A percentile compares a stretch with the other conserved stretches of the same genome.
Conservation (phyloP, 2,329 filamentous ascomycete genomes). For the Fonsecaea erecta region DNA sequence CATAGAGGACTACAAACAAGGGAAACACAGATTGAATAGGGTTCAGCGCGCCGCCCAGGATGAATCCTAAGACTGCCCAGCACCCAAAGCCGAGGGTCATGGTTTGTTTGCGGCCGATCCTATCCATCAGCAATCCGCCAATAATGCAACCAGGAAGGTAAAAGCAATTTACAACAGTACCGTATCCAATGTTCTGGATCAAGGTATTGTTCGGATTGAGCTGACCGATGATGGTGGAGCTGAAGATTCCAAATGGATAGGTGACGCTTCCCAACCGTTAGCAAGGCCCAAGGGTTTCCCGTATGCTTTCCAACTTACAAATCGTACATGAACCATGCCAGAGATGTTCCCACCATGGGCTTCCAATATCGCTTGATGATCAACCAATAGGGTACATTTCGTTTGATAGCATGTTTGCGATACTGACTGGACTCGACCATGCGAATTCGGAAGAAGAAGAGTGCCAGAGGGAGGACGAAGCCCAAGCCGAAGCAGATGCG, state of each 20-base stretch:
- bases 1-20: conserved; percentile 58
- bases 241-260: conserved; percentile 59
- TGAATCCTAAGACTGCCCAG: conserved; percentile 52
- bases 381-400: conserved; percentile 57
- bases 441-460: conserved; percentile 72
- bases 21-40: conserved; percentile 55
- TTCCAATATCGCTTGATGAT: conserved; percentile 70
- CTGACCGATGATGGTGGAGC: conserved; percentile 56
- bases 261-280: conserved; percentile 39
- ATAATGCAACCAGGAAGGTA: conserved; percentile 56
- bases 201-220: conserved; percentile 50
- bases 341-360: conserved; percentile 54
- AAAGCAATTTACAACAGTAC: conserved; percentile 57
- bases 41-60: conserved; percentile 52
- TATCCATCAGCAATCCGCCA: conserved; percentile 56
- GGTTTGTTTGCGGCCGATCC: conserved; percentile 56
- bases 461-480: conserved; percentile 72
- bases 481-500: conserved; percentile 80
- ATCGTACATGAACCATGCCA: conserved; percentile 61
- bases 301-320: conserved; percentile 48
- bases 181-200: conserved; percentile 49
- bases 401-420: conserved; percentile 69
- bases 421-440: conserved; percentile 80
- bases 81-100: conserved; percentile 57
- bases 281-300: not conserved